Percentiles rank a stretch among this genome's conserved stretches.
Conservation (phyloP, 2,329 filamentous ascomycete genomes). For the Aulographum hederae region DNA sequence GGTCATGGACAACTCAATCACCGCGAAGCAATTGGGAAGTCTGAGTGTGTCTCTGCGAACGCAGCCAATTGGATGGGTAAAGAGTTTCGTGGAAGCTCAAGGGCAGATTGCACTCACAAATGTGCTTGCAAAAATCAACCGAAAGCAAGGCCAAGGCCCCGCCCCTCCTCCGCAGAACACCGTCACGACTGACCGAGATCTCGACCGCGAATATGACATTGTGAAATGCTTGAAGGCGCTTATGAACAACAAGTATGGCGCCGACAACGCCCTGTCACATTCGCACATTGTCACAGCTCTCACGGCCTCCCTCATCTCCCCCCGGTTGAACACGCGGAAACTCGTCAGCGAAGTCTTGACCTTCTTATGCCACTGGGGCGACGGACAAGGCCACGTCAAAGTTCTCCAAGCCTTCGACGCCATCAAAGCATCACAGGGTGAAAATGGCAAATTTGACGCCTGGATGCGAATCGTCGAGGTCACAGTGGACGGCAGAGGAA, state of each 20-base stretch:
- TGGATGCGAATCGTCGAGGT: conserved; percentile 99
- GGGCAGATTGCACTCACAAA: conserved; percentile 93
- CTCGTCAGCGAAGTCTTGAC: conserved; percentile 92
- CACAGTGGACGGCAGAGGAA: conserved; percentile 87
- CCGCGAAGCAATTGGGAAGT: conserved; percentile 78
- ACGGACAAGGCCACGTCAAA: conserved; percentile 76
- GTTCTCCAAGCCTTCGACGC: conserved; percentile 86
- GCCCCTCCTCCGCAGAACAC: conserved; percentile 37
- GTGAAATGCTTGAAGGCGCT: conserved; percentile 92
- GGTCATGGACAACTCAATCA: conserved; percentile 89
- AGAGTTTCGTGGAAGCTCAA: conserved; percentile 89
- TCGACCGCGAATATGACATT: conserved; percentile 90
- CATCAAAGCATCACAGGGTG: conserved; percentile 71
- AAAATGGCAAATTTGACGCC: conserved; percentile 89
- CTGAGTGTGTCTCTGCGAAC: conserved; percentile 87
- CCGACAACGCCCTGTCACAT: conserved; percentile 82
- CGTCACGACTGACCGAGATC: conserved; percentile 50
- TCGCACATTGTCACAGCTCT: conserved; percentile 81
- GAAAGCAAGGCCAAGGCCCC: conserved; percentile 60
- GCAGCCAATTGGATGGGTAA: conserved; percentile 94
- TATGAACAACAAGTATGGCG: conserved; percentile 99
- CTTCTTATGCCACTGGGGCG: conserved; percentile 87
- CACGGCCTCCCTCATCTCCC: conserved; percentile 70
- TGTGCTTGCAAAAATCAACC: conserved; percentile 82
- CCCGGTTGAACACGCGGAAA: conserved; percentile 78